A percentile compares a stretch with the other conserved stretches of the same genome.
phyloP scores from a whole-genome alignment of 1,284 basidiomycete species.

The Irpex rosettiformis region DNA sequence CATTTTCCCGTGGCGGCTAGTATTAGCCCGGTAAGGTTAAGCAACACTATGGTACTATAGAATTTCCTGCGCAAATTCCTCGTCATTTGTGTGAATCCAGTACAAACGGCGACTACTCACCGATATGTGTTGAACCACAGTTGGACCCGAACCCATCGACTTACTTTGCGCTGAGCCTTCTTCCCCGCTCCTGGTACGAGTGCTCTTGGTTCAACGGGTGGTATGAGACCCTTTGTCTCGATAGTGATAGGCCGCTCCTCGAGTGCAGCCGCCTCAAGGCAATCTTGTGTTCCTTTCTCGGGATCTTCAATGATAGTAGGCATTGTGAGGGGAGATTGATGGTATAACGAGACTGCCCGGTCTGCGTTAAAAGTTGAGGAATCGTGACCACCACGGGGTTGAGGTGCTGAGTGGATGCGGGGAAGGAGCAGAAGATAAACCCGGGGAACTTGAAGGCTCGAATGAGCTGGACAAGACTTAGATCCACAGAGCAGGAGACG shows the following conservation, averaged over 20 bases:
- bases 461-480: slow-evolving; percentile 21
- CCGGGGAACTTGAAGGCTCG: slow-evolving; percentile 18
- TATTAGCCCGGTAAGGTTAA: slow-evolving; percentile 49
- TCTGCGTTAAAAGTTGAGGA: neutral
- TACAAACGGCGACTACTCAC: slow-evolving; percentile 28
- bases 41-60: slow-evolving; percentile 46
- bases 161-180: slow-evolving; percentile 25
- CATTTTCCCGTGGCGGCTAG: slow-evolving; percentile 50
- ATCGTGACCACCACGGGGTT: slow-evolving; percentile 14
- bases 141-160: slow-evolving; percentile 47
- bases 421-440: slow-evolving; percentile 16
- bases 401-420: slow-evolving; percentile 18
- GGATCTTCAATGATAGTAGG: slow-evolving; percentile 25
- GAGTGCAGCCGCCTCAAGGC: slow-evolving; percentile 20
- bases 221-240: slow-evolving; percentile 15
- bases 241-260: slow-evolving; percentile 2
- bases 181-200: slow-evolving; percentile 13
- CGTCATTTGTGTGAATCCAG: neutral
- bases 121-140: slow-evolving; percentile 69
- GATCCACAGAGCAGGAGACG: slow-evolving; percentile 23
- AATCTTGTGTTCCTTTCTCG: slow-evolving; percentile 26
- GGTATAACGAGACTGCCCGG: neutral
- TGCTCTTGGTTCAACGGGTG: slow-evolving; percentile 15
- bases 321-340: slow-evolving; percentile 7
- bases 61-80: slow-evolving; percentile 46